phyloP scores from a whole-genome alignment of 106 monocot species.

The Dendrobium catenatum region DNA sequence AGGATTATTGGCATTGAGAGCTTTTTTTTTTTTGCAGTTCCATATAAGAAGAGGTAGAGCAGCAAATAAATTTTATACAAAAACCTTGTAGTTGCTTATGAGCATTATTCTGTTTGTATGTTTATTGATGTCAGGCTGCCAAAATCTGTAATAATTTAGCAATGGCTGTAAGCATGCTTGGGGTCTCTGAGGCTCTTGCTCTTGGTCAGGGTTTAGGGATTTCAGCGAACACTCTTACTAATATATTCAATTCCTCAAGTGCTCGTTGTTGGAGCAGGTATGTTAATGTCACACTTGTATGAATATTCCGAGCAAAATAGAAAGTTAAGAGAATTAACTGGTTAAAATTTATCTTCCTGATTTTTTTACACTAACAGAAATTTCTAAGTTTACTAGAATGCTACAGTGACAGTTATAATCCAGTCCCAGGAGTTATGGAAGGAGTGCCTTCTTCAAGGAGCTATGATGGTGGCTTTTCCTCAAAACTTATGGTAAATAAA shows the following conservation, averaged over 20 bases:
- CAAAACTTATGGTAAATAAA: constrained; percentile 82
- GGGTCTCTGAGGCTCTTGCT: constrained; percentile 88
- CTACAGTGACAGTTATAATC: constrained; percentile 83
- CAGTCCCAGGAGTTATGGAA: constrained; percentile 91
- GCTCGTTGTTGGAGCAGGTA: constrained; percentile 99
- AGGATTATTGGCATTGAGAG: neutral
- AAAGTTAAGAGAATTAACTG: neutral
- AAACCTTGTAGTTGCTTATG: neutral
- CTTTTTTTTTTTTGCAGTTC: neutral
- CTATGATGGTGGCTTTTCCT: constrained; percentile 88
- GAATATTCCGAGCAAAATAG: neutral
- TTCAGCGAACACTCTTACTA: constrained; percentile 49
- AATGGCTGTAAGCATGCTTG: constrained; percentile 94
- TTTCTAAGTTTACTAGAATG: constrained; percentile 1
- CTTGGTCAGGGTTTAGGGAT: constrained; percentile 91
- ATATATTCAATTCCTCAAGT: constrained; percentile 85
- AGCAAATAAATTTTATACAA: neutral
- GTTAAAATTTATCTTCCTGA: neutral
- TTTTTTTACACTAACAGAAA: neutral
- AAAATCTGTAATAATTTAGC: constrained; percentile 98
- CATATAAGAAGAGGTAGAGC: neutral
- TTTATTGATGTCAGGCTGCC: constrained; percentile 53
- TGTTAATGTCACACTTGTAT: neutral
- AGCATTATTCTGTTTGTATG: neutral
- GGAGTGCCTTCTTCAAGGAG: constrained; percentile 92